Percentiles rank a stretch among this genome's conserved stretches.
phyloP scores from a whole-genome alignment of 2,329 filamentous ascomycete species.

The Sporothrix euskadiensis region DNA sequence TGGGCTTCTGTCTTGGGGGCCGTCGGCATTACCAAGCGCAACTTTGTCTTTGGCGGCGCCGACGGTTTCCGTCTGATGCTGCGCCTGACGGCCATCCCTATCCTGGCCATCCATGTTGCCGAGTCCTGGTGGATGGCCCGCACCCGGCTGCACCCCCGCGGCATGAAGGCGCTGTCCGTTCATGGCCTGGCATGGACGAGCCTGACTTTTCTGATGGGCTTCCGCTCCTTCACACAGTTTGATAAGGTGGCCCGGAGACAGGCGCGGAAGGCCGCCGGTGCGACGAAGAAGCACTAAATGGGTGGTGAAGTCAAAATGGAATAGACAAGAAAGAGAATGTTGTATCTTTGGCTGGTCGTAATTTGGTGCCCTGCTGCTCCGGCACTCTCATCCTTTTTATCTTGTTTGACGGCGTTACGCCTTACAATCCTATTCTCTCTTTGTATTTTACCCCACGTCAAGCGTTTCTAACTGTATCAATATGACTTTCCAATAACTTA shows the following conservation, averaged over 20 bases:
- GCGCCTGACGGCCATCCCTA: conserved; percentile 56
- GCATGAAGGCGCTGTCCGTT: conserved; percentile 47
- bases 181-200: conserved; percentile 59
- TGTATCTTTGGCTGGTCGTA: too few relatives aligned
- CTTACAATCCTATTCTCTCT: neutral
- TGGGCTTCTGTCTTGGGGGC: conserved; percentile 41
- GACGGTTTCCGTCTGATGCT: conserved; percentile 60
- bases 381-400: neutral
- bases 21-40: neutral
- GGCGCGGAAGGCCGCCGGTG: conserved; percentile 9
- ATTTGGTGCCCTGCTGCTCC: neutral
- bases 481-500: neutral
- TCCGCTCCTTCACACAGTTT: conserved; percentile 52
- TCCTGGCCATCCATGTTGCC: conserved; percentile 63
- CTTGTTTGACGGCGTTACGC: neutral
- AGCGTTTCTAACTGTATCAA: neutral
- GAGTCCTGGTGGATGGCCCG: conserved; percentile 62
- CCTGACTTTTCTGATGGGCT: conserved; percentile 57
- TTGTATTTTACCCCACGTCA: neutral
- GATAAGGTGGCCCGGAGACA: conserved; percentile 39
- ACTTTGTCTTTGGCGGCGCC: conserved; percentile 38
- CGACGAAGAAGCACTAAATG: conserved; percentile 13
- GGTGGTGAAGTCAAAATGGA: neutral
- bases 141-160: conserved; percentile 49
- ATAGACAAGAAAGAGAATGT: neutral